phyloP scores from a whole-genome alignment of 2,329 filamentous ascomycete species.

The Septoria petroselini region DNA sequence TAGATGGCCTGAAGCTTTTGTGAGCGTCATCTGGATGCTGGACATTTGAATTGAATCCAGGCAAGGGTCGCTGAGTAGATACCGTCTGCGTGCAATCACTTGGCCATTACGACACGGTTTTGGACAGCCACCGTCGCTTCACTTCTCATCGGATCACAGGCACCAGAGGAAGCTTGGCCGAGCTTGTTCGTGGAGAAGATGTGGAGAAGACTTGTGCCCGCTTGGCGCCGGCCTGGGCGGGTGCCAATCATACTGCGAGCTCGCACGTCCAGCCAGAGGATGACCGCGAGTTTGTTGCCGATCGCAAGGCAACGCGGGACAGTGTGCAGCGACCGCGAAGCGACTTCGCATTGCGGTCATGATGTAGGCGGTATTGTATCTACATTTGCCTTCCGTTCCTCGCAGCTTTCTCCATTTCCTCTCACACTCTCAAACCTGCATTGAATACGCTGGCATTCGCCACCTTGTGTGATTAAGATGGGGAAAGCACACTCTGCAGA shows the following conservation, averaged over 20 bases:
- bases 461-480: neutral
- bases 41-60: too few species aligned
- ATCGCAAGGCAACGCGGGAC: slow-evolving; percentile 2
- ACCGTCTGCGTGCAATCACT: too few species aligned
- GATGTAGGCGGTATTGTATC: neutral
- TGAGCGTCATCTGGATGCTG: too few species aligned
- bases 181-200: neutral
- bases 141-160: too few species aligned
- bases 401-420: too few species aligned
- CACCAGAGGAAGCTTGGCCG: slow-evolving; percentile 4
- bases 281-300: neutral
- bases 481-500: slow-evolving; percentile 1
- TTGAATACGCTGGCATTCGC: neutral
- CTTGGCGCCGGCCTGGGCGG: neutral
- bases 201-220: neutral
- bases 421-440: neutral
- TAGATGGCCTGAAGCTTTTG: too few species aligned
- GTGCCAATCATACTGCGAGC: slow-evolving; percentile 1
- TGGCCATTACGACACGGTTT: too few species aligned
- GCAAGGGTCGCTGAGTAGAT: too few species aligned
- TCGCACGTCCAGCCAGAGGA: neutral
- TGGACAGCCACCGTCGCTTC: too few species aligned
- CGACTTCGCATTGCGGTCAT: slow-evolving; percentile 1
- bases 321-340: slow-evolving; percentile 4
- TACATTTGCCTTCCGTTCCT: neutral